Evolutionary conservation across 2,329 filamentous ascomycete species (phyloP).

Genomic region (Fusarium concolor): DNA sequence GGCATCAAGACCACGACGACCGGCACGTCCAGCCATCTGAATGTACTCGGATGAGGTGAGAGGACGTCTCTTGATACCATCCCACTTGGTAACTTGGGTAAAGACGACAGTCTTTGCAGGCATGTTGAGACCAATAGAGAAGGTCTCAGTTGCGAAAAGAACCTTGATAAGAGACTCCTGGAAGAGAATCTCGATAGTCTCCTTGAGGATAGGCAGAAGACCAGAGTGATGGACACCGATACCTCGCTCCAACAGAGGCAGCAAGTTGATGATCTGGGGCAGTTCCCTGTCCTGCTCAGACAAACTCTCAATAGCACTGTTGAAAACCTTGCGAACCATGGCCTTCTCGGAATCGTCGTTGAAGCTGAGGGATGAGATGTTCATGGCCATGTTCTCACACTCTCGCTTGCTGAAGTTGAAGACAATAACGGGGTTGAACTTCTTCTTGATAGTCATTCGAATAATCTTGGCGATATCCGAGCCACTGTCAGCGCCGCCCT

Average conservation of each 20-base stretch:
- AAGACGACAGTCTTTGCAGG: conserved; percentile 99
- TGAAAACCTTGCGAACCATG: conserved; percentile 94
- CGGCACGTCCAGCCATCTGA: conserved; percentile 97
- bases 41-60: conserved; percentile 96
- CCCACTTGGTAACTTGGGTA: conserved; percentile 94
- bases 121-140: conserved; percentile 99
- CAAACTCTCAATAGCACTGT: conserved; percentile 90
- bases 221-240: conserved; percentile 98
- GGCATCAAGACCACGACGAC: conserved; percentile 95
- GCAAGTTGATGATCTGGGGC: conserved; percentile 89
- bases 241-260: conserved; percentile 88
- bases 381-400: conserved; percentile 89
- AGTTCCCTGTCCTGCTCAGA: conserved; percentile 91
- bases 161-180: conserved; percentile 98
- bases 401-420: conserved; percentile 99
- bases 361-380: conserved; percentile 89
- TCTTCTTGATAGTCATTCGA: conserved; percentile 98
- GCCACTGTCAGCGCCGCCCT: conserved; percentile 80
- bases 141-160: conserved; percentile 96
- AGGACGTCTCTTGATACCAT: conserved; percentile 83
- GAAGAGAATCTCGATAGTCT: conserved; percentile 98
- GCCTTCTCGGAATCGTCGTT: conserved; percentile 96
- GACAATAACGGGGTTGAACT: conserved; percentile 97
- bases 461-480: conserved; percentile 97
- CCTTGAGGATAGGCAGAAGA: conserved; percentile 93